A percentile compares a stretch with the other conserved stretches of the same genome.
Conservation (phyloP, 2,329 filamentous ascomycete species). For the Ophiostoma tasmaniense region DNA sequence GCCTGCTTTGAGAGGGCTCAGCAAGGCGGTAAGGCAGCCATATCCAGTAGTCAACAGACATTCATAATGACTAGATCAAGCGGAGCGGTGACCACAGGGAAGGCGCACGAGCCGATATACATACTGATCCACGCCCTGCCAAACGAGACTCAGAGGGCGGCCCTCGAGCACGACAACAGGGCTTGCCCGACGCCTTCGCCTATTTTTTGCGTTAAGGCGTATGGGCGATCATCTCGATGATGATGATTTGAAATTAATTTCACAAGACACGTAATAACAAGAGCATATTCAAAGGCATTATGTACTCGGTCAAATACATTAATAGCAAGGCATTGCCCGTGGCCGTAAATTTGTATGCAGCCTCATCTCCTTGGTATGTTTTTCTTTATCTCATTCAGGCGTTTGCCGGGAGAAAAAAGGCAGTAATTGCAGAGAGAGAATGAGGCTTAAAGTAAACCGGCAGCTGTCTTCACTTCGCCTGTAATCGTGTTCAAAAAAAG, state of each 20-base stretch:
- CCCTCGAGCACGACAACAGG: background rate
- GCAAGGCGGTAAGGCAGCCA: background rate
- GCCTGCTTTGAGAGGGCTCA: too few species aligned
- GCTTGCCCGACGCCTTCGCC: background rate
- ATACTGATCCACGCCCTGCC: background rate
- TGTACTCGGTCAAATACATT: background rate
- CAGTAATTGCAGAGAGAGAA: background rate
- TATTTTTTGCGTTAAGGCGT: background rate
- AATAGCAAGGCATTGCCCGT: background rate
- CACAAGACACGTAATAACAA: background rate
- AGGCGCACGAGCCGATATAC: background rate
- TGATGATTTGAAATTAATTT: background rate
- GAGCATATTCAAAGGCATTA: background rate
- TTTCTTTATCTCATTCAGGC: too few species aligned
- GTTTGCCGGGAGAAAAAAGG: background rate
- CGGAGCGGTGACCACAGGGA: background rate
- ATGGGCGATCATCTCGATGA: too few species aligned
- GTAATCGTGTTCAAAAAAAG: background rate
- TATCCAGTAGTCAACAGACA: background rate
- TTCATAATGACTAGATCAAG: background rate
- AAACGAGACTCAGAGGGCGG: background rate
- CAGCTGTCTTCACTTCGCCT: background rate
- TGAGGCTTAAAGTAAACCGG: background rate
- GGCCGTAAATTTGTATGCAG: too few species aligned
- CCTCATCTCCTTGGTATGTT: too few species aligned